Evolutionary conservation across 148 eudicot genomes (phyloP).

Genomic region (Silene conica): DNA sequence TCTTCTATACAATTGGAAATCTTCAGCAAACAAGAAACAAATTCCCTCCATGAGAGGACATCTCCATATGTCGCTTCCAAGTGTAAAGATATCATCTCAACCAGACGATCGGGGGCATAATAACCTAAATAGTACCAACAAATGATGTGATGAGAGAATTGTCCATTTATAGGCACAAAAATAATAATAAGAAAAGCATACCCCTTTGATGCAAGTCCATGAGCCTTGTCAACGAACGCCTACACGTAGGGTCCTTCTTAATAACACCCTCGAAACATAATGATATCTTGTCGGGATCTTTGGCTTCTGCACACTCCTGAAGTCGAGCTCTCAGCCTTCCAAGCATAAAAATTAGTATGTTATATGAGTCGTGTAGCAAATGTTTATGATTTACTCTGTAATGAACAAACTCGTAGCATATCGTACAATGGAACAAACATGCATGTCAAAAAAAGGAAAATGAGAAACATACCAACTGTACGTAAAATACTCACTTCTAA

Average conservation of each 20-base stretch:
- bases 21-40: slow-evolving; percentile 59
- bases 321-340: slow-evolving; percentile 56
- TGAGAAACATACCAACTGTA: neutral
- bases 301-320: slow-evolving; percentile 54
- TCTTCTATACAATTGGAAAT: slow-evolving; percentile 41
- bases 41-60: slow-evolving; percentile 56
- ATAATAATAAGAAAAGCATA: slow-evolving; percentile 18
- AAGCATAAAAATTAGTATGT: slow-evolving; percentile 12
- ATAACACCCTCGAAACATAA: slow-evolving; percentile 56
- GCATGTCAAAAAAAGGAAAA: neutral
- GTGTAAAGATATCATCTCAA: slow-evolving; percentile 76
- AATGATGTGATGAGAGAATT: neutral
- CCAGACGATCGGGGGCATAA: slow-evolving; percentile 47
- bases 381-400: neutral
- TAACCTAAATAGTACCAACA: slow-evolving; percentile 41
- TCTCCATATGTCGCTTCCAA: slow-evolving; percentile 64
- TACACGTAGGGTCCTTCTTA: slow-evolving; percentile 78
- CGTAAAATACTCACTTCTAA: neutral
- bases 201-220: slow-evolving; percentile 55
- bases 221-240: slow-evolving; percentile 58
- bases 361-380: slow-evolving; percentile 4
- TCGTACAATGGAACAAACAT: neutral
- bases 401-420: neutral
- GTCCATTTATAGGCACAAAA: neutral
- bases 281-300: slow-evolving; percentile 40